These are phyloP conservation scores for Aureobasidium sp. DNA, from an alignment of 2,329 filamentous ascomycete species.

Conservation along the genomic window DNA sequence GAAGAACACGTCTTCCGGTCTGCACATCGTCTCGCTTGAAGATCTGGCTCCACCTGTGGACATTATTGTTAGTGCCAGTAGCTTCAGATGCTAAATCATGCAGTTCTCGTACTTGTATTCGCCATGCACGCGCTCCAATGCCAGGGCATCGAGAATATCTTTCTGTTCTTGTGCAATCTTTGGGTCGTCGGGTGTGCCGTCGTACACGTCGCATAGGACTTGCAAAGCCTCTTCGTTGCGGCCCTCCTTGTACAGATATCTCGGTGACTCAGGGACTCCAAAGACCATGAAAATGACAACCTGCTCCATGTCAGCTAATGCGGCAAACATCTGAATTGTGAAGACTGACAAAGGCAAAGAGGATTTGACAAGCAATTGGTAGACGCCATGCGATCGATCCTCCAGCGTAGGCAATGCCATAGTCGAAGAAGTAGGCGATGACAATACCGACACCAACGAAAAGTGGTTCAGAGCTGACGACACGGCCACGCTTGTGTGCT, in stretches of 20 bases:
- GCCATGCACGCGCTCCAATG: slow-evolving; percentile 31
- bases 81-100: background rate
- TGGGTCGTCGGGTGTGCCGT: slow-evolving; percentile 22
- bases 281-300: slow-evolving; percentile 35
- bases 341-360: slow-evolving; percentile 32
- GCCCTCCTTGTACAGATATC: slow-evolving; percentile 31
- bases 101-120: slow-evolving; percentile 25
- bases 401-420: slow-evolving; percentile 33
- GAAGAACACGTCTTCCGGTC: slow-evolving; percentile 33
- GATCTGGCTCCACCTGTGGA: slow-evolving; percentile 29
- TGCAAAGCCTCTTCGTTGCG: slow-evolving; percentile 28
- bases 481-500: slow-evolving; percentile 27
- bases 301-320: slow-evolving; percentile 12
- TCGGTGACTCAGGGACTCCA: slow-evolving; percentile 34
- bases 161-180: slow-evolving; percentile 26
- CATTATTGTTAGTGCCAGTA: background rate
- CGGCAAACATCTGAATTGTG: too few relatives aligned
- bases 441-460: slow-evolving; percentile 31
- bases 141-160: slow-evolving; percentile 32
- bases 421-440: slow-evolving; percentile 30
- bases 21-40: slow-evolving; percentile 35
- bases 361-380: slow-evolving; percentile 40
- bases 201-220: slow-evolving; percentile 30
- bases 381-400: slow-evolving; percentile 41
- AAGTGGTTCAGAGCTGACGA: slow-evolving; percentile 29